phyloP scores from a whole-genome alignment of 495 filamentous ascomycete genomes.

The Neurospora cerealis region DNA sequence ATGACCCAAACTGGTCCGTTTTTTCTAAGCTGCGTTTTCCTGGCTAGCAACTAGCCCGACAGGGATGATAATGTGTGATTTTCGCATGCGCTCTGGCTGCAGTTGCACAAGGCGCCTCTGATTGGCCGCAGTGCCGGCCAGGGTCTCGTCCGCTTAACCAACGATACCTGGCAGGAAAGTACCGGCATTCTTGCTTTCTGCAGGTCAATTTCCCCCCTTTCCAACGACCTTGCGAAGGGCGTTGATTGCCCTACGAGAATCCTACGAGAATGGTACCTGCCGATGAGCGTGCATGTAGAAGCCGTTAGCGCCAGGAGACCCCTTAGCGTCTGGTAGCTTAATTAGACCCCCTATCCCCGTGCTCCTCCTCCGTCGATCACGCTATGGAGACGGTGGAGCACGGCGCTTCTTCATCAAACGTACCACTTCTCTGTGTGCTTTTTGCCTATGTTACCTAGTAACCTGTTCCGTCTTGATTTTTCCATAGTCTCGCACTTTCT shows the following conservation, averaged over 20 bases:
- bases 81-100: not conserved
- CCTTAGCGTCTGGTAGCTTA: not conserved
- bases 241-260: not conserved
- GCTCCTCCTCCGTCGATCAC: not conserved
- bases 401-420: not conserved
- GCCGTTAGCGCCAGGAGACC: not conserved
- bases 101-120: not conserved
- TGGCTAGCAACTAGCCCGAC: not conserved
- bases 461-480: not conserved
- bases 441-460: not conserved
- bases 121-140: not conserved
- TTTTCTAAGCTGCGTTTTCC: not conserved
- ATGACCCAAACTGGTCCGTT: not conserved
- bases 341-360: not conserved
- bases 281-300: not conserved
- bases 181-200: not conserved
- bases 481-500: not conserved
- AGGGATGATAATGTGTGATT: not conserved
- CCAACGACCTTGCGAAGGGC: not conserved
- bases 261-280: not conserved
- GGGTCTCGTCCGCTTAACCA: not conserved
- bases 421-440: not conserved
- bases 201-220: not conserved
- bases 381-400: not conserved
- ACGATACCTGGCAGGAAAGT: not conserved